Evolutionary conservation across 257 asterid genomes (phyloP), one percentile per base, ranked within the genome.

Genomic region (Plantago ovata): DNA sequence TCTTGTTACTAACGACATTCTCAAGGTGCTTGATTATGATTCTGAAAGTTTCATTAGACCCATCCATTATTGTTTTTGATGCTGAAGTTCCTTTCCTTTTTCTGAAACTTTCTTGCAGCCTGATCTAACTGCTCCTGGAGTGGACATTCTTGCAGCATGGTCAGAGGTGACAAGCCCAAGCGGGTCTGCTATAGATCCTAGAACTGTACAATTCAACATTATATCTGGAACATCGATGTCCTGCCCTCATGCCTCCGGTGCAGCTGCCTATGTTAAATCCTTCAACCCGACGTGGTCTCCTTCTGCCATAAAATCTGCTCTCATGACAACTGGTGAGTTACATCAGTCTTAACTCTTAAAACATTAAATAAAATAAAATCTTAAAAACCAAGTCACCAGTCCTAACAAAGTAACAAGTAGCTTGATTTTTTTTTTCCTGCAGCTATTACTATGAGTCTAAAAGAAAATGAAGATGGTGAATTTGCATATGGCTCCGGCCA

Each of bases 401-500:
- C 20, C 33, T 3, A 21, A 19, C 55, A 21, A 24, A 5, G 24
- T 3, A 21, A 19, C 55, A 21, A 24, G 9, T 53, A 53, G 13
- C 55, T 49, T 13, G 36, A 21, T 13, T 28, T 7, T 18, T 10
- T 23, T 3, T 58, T 1, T 13, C 59, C 6, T 63, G 8, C 76
- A 82, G 94, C 94, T 24, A 32, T 70, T n/a, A 65, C 72, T 8
- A 72, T 86, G 82, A 76, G 75, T 21, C 56, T 51, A 6, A 15
- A 8, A 24, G 53, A 53, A 16, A 87, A 82, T 62, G 22, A 42
- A 0, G 94, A 82, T 10, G 84, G 72, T 0, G 92, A 87, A 28
- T 81, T 84, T 47, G 87, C 95, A 2, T 87, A 80, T 18, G 92
- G 92, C 0, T 78, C 94, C 1, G 94, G 95, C 61, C 95, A 87